phyloP scores from a whole-genome alignment of 257 asterid genomes.

The Petunia axillaris region DNA sequence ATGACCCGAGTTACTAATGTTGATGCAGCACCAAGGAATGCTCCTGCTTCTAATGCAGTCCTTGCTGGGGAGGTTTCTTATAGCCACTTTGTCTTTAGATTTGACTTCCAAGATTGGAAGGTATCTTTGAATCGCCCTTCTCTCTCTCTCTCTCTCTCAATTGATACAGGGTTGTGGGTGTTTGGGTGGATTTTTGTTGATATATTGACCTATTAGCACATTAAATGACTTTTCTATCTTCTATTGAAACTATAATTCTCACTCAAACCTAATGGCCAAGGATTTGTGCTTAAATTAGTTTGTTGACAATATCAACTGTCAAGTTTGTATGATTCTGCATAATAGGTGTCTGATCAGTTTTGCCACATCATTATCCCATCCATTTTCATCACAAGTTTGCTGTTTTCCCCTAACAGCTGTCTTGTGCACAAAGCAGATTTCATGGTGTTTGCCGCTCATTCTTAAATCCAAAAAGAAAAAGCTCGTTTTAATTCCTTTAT shows the following conservation, averaged over 20 bases:
- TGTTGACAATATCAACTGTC: background rate
- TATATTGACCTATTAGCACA: constrained; percentile 2
- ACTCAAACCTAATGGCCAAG: constrained; percentile 16
- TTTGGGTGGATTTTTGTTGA: constrained; percentile 20
- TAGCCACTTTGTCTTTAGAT: constrained; percentile 80
- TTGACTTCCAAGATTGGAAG: constrained; percentile 89
- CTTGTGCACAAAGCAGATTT: background rate
- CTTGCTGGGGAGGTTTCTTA: constrained; percentile 68
- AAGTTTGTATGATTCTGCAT: background rate
- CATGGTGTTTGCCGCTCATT: background rate
- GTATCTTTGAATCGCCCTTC: constrained; percentile 38
- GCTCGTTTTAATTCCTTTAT: background rate
- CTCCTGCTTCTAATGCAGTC: constrained; percentile 75
- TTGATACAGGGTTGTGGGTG: background rate
- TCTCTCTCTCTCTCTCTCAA: background rate
- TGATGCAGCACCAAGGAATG: constrained; percentile 80
- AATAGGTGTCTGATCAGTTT: constrained; percentile 15
- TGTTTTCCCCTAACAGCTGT: background rate
- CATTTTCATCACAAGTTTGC: constrained; percentile 4
- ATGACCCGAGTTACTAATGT: constrained; percentile 26
- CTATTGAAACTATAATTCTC: background rate
- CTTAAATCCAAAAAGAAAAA: background rate
- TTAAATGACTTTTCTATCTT: background rate
- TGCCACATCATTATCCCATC: background rate
- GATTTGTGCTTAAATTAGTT: background rate